Conservation (phyloP, 1,139 yeast genomes). For the Suhomyces terraborum region DNA sequence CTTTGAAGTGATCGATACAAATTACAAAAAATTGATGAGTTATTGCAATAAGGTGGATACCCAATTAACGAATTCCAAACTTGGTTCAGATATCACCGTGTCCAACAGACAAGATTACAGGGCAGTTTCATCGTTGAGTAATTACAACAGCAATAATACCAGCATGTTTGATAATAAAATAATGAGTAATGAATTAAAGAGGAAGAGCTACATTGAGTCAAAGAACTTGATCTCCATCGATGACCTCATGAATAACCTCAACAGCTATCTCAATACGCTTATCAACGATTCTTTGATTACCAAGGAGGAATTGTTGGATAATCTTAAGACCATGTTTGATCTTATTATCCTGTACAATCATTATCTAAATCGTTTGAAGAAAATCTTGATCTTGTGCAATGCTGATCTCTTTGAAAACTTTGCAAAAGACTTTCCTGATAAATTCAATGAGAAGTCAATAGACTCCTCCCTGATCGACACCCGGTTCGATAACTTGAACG, state of each 20-base stretch:
- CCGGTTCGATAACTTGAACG: conserved; percentile 49
- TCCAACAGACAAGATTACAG: neutral
- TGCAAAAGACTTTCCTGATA: conserved; percentile 41
- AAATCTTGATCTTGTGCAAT: conserved; percentile 56
- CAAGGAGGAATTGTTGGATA: conserved; percentile 54
- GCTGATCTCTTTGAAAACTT: conserved; percentile 45
- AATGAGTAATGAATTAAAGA: conserved; percentile 10
- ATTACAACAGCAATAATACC: conserved; percentile 31
- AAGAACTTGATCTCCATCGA: conserved; percentile 46
- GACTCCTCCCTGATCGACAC: conserved; percentile 40
- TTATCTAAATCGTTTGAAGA: conserved; percentile 56
- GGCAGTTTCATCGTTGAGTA: conserved; percentile 15
- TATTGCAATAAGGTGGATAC: conserved; percentile 24
- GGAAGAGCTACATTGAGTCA: conserved; percentile 7
- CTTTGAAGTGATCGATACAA: conserved; percentile 61
- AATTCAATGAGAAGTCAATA: conserved; percentile 40
- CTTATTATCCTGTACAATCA: conserved; percentile 56
- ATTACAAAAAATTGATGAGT: conserved; percentile 47
- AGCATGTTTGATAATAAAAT: conserved; percentile 37
- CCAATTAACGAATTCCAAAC: conserved; percentile 19
- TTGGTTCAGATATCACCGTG: conserved; percentile 15
- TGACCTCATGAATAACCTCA: conserved; percentile 50
- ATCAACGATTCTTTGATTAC: conserved; percentile 71
- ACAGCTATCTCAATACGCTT: conserved; percentile 63
- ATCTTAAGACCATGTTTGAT: conserved; percentile 48